Base-by-base conservation (phyloP, 805 yeast genomes). In the Starmerella vaccinii region DNA sequence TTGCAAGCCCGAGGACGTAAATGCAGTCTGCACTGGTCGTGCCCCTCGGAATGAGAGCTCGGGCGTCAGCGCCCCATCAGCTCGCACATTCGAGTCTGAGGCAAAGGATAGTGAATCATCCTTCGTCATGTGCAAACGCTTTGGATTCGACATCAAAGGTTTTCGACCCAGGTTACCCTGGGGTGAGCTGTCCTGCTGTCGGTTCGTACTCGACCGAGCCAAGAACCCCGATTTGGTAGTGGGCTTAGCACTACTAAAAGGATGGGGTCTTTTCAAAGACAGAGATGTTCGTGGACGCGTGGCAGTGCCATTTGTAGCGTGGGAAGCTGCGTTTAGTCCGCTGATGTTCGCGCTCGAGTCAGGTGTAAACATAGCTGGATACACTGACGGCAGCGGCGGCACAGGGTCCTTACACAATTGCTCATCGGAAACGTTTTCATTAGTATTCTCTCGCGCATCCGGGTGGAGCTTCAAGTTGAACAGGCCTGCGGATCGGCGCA, bases 21-120 rank as follows among this genome's bases (percentile, higher is more conserved):
- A 86, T 15, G 92, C 95, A 0, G 89, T 81, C 63, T 85, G 95
- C 35, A 86, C 71, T 2, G 95, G 95, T 62, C 82, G 84, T 21
- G 84, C 92, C 44, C 78, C 76, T 56, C 78, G 76, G 65, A 55
- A 59, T 2, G 81, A 84, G 15, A 75, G 70, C 35, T 74, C 77
- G 1, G 83, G 80, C 0, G 81, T 75, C 43, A 53, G 7, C 15
- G 46, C 27, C 27, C 54, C 42, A 56, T 39, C 52, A 49, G 39
- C 49, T 16, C 19, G 39, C 32, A 29, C 9, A 29, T 18, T 9
- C 18, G 10, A 15, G 12, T 21, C 6, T 4, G 32, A 26, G 9
- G 18, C 29, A 8, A 33, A 15, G 4, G 34, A 27, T 15, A 26
- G 33, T n/a, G 45, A 41, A 40, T 46, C 42, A 18, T 30, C 37